These are phyloP conservation scores for Penicillium antarcticum DNA, from an alignment of 495 filamentous ascomycete species.

Conservation along the genomic window DNA sequence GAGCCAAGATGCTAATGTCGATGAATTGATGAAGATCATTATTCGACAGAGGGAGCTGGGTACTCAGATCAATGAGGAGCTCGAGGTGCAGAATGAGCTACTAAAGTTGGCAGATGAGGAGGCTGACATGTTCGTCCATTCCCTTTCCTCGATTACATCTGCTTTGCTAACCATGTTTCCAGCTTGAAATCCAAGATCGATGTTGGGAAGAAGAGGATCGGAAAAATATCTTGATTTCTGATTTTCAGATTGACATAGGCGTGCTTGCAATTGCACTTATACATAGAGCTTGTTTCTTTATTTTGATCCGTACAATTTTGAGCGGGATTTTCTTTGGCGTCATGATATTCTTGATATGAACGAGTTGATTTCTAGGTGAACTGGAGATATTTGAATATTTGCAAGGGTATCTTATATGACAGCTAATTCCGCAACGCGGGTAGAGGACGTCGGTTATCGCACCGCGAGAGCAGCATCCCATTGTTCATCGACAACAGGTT, in stretches of 20 bases:
- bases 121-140: conserved; percentile 52
- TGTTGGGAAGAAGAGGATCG: conserved; percentile 77
- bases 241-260: neutral
- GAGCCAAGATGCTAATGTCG: conserved; percentile 80
- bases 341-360: neutral
- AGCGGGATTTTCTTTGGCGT: neutral
- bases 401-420: too few relatives aligned
- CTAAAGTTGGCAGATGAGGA: conserved; percentile 73
- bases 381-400: too few relatives aligned
- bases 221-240: conserved; percentile 59
- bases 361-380: too few relatives aligned
- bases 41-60: conserved; percentile 82
- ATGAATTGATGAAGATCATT: conserved; percentile 72
- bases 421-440: too few relatives aligned
- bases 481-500: neutral
- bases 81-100: conserved; percentile 81
- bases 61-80: conserved; percentile 76
- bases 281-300: neutral
- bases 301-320: neutral
- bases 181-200: conserved; percentile 72
- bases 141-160: neutral
- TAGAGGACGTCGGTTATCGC: too few relatives aligned
- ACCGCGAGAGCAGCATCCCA: too few relatives aligned
- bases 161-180: conserved; percentile 19
- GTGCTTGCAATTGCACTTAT: neutral